phyloP scores from a whole-genome alignment of 1,284 basidiomycete species.

The Microbotryum violaceum region DNA sequence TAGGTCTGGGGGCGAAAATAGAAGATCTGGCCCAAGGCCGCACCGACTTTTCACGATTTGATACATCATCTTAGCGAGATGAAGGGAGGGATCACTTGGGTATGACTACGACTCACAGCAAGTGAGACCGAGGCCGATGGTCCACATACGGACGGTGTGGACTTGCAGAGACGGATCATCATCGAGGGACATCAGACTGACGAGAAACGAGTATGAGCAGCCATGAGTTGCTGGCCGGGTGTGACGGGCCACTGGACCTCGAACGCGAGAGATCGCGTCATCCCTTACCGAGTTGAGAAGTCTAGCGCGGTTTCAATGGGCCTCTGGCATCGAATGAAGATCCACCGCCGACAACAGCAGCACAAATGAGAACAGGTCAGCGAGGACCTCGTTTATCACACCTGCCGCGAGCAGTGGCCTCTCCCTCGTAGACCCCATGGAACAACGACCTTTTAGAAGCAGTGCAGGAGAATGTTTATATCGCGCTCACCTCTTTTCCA shows the following conservation, averaged over 20 bases:
- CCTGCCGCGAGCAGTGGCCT: too few relatives aligned
- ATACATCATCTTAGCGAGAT: too few relatives aligned
- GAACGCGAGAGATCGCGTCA: too few relatives aligned
- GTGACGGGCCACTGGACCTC: background rate
- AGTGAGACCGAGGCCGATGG: conserved; percentile 2
- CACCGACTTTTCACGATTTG: background rate
- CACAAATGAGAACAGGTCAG: too few relatives aligned
- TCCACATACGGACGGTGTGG: conserved; percentile 8
- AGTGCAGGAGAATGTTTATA: too few relatives aligned
- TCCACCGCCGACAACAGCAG: too few relatives aligned
- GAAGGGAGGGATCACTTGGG: too few relatives aligned
- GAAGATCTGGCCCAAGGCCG: conserved; percentile 7
- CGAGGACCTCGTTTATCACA: too few relatives aligned
- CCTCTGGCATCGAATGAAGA: background rate
- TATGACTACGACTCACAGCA: too few relatives aligned
- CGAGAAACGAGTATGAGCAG: background rate
- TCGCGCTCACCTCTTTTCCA: too few relatives aligned
- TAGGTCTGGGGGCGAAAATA: conserved; percentile 10
- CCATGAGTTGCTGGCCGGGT: background rate
- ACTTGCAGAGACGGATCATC: conserved; percentile 2
- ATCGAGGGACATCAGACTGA: conserved; percentile 4
- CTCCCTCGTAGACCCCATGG: too few relatives aligned
- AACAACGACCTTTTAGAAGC: too few relatives aligned
- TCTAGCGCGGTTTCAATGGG: conserved; percentile 3
- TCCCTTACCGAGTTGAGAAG: background rate